Evolutionary conservation across 176 grass and related monocot genomes (phyloP), one percentile per base, ranked within the genome.

Genomic region (Phyllostachys edulis): DNA sequence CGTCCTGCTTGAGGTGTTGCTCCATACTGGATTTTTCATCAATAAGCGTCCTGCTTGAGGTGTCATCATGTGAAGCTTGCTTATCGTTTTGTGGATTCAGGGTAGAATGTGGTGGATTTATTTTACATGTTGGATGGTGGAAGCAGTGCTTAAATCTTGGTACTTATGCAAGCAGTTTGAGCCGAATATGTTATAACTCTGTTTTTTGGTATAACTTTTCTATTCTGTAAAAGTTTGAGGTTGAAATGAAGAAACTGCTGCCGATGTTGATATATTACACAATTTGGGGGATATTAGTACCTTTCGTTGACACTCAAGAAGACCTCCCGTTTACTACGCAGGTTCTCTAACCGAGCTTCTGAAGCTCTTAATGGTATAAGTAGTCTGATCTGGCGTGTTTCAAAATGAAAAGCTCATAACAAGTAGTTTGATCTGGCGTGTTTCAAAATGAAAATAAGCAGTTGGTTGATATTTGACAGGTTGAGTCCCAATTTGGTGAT

Each of bases 401-500:
- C 11, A 63, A 6, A 61, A 63, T 24, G 64, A 67, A 63, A 66
- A 65, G 27, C 77, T 79, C 1, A 0, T 79, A 66, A 15, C 3
- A 51, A 21, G 44, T 51, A 57, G 8, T n/a, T 65, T 80, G 41
- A 63, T 47, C 39, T 69, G 36, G 36, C 0, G 8, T 80, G 27
- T 62, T 72, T 77, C 16, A 34, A 45, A 84, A 51, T n/a, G 32
- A 38, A 50, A 34, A 81, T 5, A 63, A 21, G 7, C 18, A 45
- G 13, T 78, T 9, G 45, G 36, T 49, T 36, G 23, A 79, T 62
- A 23, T 50, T 83, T 81, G 44, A 69, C 65, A 71, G 23, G 52
- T 17, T 27, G 42, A 67, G 56, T 61, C 76, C 36, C 18, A 34
- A 15, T 73, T 82, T 87, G 18, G 61, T 44, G 16, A 66, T 15